phyloP scores from a whole-genome alignment of 768 basidiomycete species.

The Calvatia gigantea region DNA sequence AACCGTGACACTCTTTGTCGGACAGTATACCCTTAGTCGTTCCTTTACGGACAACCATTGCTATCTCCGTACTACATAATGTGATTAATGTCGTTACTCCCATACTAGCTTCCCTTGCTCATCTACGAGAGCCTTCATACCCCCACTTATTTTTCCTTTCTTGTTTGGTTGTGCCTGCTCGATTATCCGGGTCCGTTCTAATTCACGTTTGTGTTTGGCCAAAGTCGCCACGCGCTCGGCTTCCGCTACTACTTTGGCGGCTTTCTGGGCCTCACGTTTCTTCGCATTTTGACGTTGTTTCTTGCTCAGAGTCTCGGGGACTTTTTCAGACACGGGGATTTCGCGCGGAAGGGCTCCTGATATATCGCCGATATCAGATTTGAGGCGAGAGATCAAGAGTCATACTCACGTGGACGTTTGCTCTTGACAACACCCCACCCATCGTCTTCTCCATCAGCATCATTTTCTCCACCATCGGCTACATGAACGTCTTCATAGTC shows the following conservation, averaged over 20 bases:
- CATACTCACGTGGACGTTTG: conserved; percentile 39
- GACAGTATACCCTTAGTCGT: conserved; percentile 10
- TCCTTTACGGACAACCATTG: conserved; percentile 10
- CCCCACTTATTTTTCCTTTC: conserved; percentile 42
- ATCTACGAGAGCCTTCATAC: conserved; percentile 61
- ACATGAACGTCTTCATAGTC: conserved; percentile 69
- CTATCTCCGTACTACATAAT: conserved; percentile 11
- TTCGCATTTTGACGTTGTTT: conserved; percentile 67
- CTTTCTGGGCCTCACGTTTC: conserved; percentile 54
- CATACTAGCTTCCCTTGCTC: conserved; percentile 56
- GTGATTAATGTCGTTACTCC: conserved; percentile 33
- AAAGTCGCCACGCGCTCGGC: conserved; percentile 44
- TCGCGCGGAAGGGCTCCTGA: conserved; percentile 1
- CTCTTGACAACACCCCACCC: conserved; percentile 78
- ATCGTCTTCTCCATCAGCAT: conserved; percentile 70
- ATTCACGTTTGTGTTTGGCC: conserved; percentile 56
- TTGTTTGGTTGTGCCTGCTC: conserved; percentile 37
- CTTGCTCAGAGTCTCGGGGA: conserved; percentile 54
- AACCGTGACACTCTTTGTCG: conserved; percentile 5
- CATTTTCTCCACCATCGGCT: conserved; percentile 41
- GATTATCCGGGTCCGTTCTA: conserved; percentile 50
- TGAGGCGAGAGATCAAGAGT: neutral
- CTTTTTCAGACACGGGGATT: conserved; percentile 20
- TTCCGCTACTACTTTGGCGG: conserved; percentile 53
- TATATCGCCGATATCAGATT: conserved; percentile 2